These are phyloP conservation scores for Anacardium occidentale DNA, from an alignment of 345 rosid genomes.

Conservation along the genomic window DNA sequence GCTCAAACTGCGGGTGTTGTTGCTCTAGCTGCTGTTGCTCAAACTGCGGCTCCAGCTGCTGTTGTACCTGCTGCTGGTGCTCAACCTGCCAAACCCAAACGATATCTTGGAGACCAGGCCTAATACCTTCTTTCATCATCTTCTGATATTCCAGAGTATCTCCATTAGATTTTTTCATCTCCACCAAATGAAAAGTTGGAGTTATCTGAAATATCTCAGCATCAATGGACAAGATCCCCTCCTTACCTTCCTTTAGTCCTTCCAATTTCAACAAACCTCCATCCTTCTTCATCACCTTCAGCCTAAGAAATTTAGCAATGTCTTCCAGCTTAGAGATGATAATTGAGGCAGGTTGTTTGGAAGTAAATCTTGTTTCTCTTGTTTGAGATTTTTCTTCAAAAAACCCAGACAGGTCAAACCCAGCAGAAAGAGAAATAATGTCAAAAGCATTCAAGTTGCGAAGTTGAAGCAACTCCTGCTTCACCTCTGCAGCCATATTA, in stretches of 20 bases:
- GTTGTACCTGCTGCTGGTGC: constrained; percentile 32
- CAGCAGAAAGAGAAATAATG: constrained; percentile 65
- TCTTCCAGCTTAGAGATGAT: constrained; percentile 72
- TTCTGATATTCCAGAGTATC: constrained; percentile 75
- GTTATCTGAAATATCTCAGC: constrained; percentile 77
- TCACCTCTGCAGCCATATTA: constrained; percentile 32
- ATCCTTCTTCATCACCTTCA: constrained; percentile 64
- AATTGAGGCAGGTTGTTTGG: constrained; percentile 64
- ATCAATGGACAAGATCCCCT: constrained; percentile 64
- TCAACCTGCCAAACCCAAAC: constrained; percentile 90
- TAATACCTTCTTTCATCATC: constrained; percentile 52
- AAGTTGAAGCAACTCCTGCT: constrained; percentile 38
- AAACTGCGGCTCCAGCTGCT: constrained; percentile 14
- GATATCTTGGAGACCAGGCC: constrained; percentile 70
- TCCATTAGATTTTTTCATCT: constrained; percentile 68
- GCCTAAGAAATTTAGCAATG: constrained; percentile 45
- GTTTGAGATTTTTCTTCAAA: constrained; percentile 47
- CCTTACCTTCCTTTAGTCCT: constrained; percentile 57
- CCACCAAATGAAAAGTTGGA: constrained; percentile 68
- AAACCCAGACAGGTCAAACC: constrained; percentile 73
- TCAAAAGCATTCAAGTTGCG: constrained; percentile 63
- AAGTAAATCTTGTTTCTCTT: constrained; percentile 62
- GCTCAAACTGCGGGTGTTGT: not conserved
- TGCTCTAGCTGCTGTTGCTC: constrained; percentile 1
- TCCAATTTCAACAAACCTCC: constrained; percentile 72